Conservation (phyloP, 257 asterid species). For the Avicennia marina region DNA sequence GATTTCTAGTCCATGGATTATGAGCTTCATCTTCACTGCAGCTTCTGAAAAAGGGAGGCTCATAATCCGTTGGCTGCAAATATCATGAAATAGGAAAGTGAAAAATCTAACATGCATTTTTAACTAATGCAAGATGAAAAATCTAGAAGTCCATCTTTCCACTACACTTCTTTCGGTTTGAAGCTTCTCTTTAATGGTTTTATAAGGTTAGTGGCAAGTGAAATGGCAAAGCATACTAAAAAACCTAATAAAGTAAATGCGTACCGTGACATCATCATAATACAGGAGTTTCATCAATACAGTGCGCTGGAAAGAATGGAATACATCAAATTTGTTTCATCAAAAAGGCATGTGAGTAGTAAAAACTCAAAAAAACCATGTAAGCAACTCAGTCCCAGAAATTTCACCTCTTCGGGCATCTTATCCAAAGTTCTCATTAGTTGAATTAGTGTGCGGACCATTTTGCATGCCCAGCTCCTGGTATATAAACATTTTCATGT, state of each 20-base stretch:
- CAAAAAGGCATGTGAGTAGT: conserved; percentile 6
- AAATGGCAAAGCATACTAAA: not conserved
- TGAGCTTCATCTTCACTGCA: conserved; percentile 78
- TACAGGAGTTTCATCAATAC: conserved; percentile 92
- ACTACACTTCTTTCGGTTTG: no score
- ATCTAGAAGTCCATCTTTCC: not conserved
- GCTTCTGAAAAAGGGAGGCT: conserved; percentile 91
- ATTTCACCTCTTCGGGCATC: conserved; percentile 87
- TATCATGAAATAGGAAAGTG: conserved; percentile 17
- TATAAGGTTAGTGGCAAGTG: conserved; percentile 8
- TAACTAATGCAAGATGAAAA: conserved; percentile 10
- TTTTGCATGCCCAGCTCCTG: conserved; percentile 97
- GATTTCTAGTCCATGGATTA: conserved; percentile 76
- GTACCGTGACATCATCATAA: conserved; percentile 84
- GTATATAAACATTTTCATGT: conserved; percentile 17
- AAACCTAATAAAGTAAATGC: conserved; percentile 22
- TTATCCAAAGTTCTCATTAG: conserved; percentile 93
- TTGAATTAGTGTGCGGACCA: conserved; percentile 80
- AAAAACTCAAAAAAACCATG: conserved; percentile 7
- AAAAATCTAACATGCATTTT: conserved; percentile 12
- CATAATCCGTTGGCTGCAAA: conserved; percentile 94
- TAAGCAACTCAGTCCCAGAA: conserved; percentile 15
- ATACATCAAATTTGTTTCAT: conserved; percentile 13
- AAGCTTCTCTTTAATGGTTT: no score
- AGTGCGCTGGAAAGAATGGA: conserved; percentile 68